A percentile compares a stretch with the other conserved stretches of the same genome.
Evolutionary conservation across 2,329 filamentous ascomycete species (phyloP).

Genomic region (Paecilomyces dactylethromorphus): DNA sequence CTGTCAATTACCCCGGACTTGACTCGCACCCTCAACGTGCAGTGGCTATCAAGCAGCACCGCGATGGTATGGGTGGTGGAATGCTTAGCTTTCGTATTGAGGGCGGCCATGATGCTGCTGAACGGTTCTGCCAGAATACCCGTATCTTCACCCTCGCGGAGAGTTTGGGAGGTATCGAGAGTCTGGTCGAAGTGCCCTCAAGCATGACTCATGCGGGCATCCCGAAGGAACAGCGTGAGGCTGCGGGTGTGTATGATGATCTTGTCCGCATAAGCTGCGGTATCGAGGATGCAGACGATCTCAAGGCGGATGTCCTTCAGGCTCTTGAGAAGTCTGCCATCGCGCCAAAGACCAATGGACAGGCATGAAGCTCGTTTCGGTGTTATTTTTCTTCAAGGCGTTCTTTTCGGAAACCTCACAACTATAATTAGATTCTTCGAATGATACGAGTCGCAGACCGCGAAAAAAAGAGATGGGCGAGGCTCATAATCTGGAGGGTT

Average conservation of each 20-base stretch:
- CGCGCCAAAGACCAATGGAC: slow-evolving; percentile 33
- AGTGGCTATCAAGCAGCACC: slow-evolving; percentile 86
- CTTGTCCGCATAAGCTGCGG: slow-evolving; percentile 89
- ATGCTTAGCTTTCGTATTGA: slow-evolving; percentile 96
- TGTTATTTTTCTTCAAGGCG: background rate
- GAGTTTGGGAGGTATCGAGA: slow-evolving; percentile 86
- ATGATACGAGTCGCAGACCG: background rate
- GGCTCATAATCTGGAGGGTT: too few species aligned
- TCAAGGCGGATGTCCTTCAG: slow-evolving; percentile 73
- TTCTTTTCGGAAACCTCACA: background rate
- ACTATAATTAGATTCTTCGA: background rate
- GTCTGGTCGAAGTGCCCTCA: slow-evolving; percentile 81
- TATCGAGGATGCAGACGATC: slow-evolving; percentile 81
- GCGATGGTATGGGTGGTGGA: slow-evolving; percentile 86
- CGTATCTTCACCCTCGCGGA: slow-evolving; percentile 91
- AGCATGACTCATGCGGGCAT: slow-evolving; percentile 98
- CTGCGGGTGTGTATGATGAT: slow-evolving; percentile 90
- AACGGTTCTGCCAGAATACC: slow-evolving; percentile 85
- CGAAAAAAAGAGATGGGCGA: background rate
- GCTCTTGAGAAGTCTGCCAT: slow-evolving; percentile 72
- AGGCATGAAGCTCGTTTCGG: slow-evolving; percentile 6
- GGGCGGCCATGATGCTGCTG: slow-evolving; percentile 77
- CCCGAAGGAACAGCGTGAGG: slow-evolving; percentile 81
- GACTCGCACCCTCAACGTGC: slow-evolving; percentile 78
- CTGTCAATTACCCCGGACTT: slow-evolving; percentile 93